phyloP scores from a whole-genome alignment of 1,284 basidiomycete genomes.

The Rhizopogon parksii region DNA sequence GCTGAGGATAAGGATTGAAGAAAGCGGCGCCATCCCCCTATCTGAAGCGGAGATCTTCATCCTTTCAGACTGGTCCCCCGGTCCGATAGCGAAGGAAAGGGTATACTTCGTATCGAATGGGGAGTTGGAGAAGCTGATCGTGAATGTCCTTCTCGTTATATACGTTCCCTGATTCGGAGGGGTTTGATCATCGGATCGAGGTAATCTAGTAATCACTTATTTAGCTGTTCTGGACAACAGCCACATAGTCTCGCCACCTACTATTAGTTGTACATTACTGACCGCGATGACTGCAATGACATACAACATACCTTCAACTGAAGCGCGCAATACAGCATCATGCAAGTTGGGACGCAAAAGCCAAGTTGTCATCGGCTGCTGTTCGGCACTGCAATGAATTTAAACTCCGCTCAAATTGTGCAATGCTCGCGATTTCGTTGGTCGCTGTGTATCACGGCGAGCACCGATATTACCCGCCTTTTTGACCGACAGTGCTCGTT shows the following conservation, averaged over 20 bases:
- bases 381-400: background rate
- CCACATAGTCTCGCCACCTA: background rate
- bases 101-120: slow-evolving; percentile 62
- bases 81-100: slow-evolving; percentile 53
- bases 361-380: background rate
- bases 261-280: slow-evolving; percentile 1
- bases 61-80: slow-evolving; percentile 48
- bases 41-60: slow-evolving; percentile 56
- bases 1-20: slow-evolving; percentile 51
- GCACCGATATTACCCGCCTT: slow-evolving; percentile 17
- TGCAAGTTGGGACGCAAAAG: background rate
- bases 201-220: slow-evolving; percentile 2
- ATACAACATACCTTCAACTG: background rate
- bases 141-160: slow-evolving; percentile 64
- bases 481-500: slow-evolving; percentile 12
- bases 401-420: slow-evolving; percentile 21
- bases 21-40: slow-evolving; percentile 60
- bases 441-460: slow-evolving; percentile 23
- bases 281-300: background rate
- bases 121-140: slow-evolving; percentile 63
- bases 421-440: slow-evolving; percentile 13
- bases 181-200: background rate
- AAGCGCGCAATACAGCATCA: background rate
- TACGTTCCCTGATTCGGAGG: slow-evolving; percentile 37
- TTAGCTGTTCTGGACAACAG: slow-evolving; percentile 1